Evolutionary conservation across 495 filamentous ascomycete species (phyloP), one percentile per base, ranked within the genome.

Genomic region (Immersiella caudata): DNA sequence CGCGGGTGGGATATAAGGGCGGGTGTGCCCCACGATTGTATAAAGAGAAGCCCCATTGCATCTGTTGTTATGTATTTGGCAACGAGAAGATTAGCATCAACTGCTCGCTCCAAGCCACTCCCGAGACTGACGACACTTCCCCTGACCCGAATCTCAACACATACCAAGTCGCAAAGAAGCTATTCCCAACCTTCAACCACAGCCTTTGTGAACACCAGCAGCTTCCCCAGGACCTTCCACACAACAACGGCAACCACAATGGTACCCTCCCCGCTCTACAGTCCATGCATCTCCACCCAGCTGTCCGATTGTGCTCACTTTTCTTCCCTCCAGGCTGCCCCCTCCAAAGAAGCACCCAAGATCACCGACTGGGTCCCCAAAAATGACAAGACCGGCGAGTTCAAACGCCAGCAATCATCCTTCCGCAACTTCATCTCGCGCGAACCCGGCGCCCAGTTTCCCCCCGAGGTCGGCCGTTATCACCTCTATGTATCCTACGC

Each of bases 351-450:
- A 60, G 68, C 66, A 6, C 22, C 72, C 69, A 67, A 73, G 26
- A 70, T 97, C 76, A 93, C 92, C 29, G 85, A 94, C 71, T 97
- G 93, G 93, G 93, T 93, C 20, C 80, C 84, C 24, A 88, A 88
- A 40, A 80, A 80, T 64, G 90, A 93, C 78, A 89, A 86, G 68
- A 84, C 87, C 1, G 94, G 94, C 79, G 93, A 97, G 79, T 97
- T 96, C 88, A 96, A 95, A 80, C 89, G 91, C 35, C 88, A 88
- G 72, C 79, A 79, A 65, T 91, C 89, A 50, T 82, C 84, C 60
- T 93, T 93, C 78, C 89, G 91, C 51, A 84, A 87, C 76, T 90
- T 80, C 75, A 89, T 94, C 78, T 91, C 88, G 14, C 74, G 79
- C 7, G 80, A 84, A 66, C 79, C 85, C 8, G 79, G 75, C 24